Evolutionary conservation across 1,284 basidiomycete species (phyloP), one percentile per base, ranked within the genome.

Genomic region (Tausonia pullulans): DNA sequence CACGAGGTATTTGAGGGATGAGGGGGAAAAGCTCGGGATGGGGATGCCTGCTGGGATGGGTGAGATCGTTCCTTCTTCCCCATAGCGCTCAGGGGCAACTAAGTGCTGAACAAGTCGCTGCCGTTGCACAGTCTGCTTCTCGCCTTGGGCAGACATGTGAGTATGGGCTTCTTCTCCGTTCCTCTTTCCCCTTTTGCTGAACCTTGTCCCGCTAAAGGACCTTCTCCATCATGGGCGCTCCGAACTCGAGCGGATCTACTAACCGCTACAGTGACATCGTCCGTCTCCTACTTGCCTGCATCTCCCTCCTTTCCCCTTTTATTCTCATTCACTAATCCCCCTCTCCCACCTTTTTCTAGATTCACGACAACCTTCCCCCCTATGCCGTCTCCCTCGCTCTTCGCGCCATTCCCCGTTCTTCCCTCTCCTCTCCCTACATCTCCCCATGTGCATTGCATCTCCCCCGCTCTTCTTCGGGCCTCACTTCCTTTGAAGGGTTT

Each of bases 141-240:
- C 83, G 0, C 83, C 84, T 0, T 84, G 83, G 83, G 71, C 72
- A 13, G 85, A 87, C 69, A 68, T 84, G 27, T 27, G 27, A 27
- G 27, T 27, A 27, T 27, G 27, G 27, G 27, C 27, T 27, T 27
- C 27, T 27, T 27, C 27, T 27, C 27, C 27, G 27, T 27, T 27
- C 27, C 27, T 27, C 27, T 27, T 27, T 27, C 27, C 27, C 27
- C 27, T 27, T 27, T 27, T 27, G 27, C 27, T 27, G 27, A 27
- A 27, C 27, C 27, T 27, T 27, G 27, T 27, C 27, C 27, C 27
- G 27, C 27, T 27, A 27, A 27, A 27, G 27, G 1, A 73, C 74
- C 3, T 74, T 76, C 68, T 69, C 70, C 3, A 66, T 70, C 40
- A 61, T 61, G 60, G 51, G 43, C 2, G 27, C 41, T 11, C 4